Base-by-base conservation (phyloP, 106 monocot genomes). In the Apostasia shenzhenica region DNA sequence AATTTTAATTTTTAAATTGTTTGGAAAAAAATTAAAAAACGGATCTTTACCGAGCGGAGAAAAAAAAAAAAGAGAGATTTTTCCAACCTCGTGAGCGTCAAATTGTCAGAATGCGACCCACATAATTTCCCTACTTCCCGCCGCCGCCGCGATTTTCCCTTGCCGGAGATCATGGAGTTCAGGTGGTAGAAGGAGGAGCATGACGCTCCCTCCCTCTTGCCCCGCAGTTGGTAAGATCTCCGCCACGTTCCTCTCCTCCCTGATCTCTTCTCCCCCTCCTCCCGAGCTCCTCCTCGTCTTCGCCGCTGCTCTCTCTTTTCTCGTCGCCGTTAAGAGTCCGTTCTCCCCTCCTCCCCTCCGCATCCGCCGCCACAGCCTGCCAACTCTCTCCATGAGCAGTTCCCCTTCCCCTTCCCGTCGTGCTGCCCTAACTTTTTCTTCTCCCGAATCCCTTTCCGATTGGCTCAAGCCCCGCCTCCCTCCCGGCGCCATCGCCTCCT, bases 401-500 rank as follows among this genome's bases (percentile, higher is more conserved):
- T 11, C 5, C 44, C 11, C 59, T 51, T 8, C 61, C 45, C 55
- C 52, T 48, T 43, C 53, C 43, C 48, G 61, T 37, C 13, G 67
- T 2, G 12, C 69, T 9, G 60, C 84, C 4, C 72, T 95, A 47
- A 59, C 81, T 44, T 91, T 94, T 81, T 78, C 91, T 41, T 76
- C 88, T 3, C 81, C 83, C 26, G 88, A 88, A 43, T 86, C 88
- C 3, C 91, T 95, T 54, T 75, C 81, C 9, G 73, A 76, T 1
- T 91, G 85, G 77, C 85, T 95, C 60, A 68, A 66, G 3, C 77
- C 83, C 50, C 88, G 81, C 67, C 82, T 95, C 59, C 88, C 83
- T 13, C 55, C 81, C 40, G 74, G 63, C 43, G 59, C 91, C 52
- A 77, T 91, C 49, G 52, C 85, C 51, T 81, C 85, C 55, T 95